These are phyloP conservation scores for Coemansia sp. DNA, from an alignment of 192 early-diverging fungal species.

Conservation along the genomic window DNA sequence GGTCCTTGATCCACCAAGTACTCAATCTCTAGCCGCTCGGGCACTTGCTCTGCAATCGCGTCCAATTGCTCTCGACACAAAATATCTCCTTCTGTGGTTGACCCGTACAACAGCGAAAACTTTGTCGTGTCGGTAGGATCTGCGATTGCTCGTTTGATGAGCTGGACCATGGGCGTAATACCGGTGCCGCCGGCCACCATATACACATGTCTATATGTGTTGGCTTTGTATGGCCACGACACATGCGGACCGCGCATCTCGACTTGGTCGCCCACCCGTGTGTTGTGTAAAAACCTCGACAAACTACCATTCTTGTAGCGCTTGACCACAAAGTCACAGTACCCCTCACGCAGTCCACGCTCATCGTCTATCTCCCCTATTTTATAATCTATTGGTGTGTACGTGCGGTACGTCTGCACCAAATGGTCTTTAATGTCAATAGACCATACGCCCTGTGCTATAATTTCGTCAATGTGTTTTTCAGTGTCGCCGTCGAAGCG, in stretches of 20 bases:
- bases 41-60: conserved; percentile 39
- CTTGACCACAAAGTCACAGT: conserved; percentile 67
- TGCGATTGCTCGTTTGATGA: conserved; percentile 55
- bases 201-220: conserved; percentile 16
- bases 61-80: conserved; percentile 60
- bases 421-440: conserved; percentile 69
- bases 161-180: conserved; percentile 70
- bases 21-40: conserved; percentile 46
- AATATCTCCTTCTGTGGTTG: conserved; percentile 52
- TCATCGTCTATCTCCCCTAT: conserved; percentile 35
- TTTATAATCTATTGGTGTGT: conserved; percentile 63
- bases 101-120: conserved; percentile 35
- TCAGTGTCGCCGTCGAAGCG: conserved; percentile 41
- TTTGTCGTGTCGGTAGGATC: conserved; percentile 35
- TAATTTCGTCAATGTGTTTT: conserved; percentile 18
- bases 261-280: conserved; percentile 56
- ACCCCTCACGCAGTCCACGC: conserved; percentile 26
- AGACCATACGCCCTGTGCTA: conserved; percentile 54
- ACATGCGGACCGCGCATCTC: conserved; percentile 66
- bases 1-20: conserved; percentile 56
- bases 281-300: conserved; percentile 61
- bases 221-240: conserved; percentile 45
- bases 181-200: conserved; percentile 78
- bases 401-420: conserved; percentile 67
- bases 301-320: conserved; percentile 65